Base-by-base conservation (phyloP, 306 rosid genomes). In the Quillaja saponaria region DNA sequence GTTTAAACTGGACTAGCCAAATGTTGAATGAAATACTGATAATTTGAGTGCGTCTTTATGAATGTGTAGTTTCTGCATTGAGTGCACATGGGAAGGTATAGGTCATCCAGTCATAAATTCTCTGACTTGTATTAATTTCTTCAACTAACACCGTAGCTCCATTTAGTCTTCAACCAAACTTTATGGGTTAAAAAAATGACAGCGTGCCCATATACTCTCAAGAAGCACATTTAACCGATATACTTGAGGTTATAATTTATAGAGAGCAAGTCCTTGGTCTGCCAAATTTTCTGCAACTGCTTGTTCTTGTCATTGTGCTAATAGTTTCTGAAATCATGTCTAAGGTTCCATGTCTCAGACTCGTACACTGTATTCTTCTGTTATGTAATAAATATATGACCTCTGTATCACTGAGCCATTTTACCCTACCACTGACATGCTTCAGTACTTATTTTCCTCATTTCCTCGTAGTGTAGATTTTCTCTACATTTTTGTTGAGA, bases 301-400 rank as follows among this genome's bases (percentile, higher is more conserved):
- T 58, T 77, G 72, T 55, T 69, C 68, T 25, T 34, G 46, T 57
- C 45, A 1, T 64, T 34, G 13, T 54, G 25, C 58, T 40, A 55
- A 44, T 49, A 58, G n/a, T 21, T 31, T 14, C 56, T 66, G 75
- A 44, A 33, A 76, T 76, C 35, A 79, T 83, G 68, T 66, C 87
- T 2, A 83, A 83, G 84, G 84, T 84, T 80, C 17, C 34, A 41
- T 63, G 45, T 61, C 69, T 21, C 50, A 34, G 37, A 13, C 45
- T 50, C 34, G 12, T 46, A 28, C 47, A 7, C 49, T 44, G 42
- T 14, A 11, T 44, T 12, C 57, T 40, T 49, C 49, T 72, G 61
- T 65, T 19, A 34, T 46, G 71, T 28, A 50, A 59, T 65, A 67
- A 73, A 59, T 73, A 58, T 42, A 54, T 75, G 72, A 35, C 76